These are phyloP conservation scores for Cucurbita pepo DNA, from an alignment of 306 rosid genomes.

Conservation along the genomic window DNA sequence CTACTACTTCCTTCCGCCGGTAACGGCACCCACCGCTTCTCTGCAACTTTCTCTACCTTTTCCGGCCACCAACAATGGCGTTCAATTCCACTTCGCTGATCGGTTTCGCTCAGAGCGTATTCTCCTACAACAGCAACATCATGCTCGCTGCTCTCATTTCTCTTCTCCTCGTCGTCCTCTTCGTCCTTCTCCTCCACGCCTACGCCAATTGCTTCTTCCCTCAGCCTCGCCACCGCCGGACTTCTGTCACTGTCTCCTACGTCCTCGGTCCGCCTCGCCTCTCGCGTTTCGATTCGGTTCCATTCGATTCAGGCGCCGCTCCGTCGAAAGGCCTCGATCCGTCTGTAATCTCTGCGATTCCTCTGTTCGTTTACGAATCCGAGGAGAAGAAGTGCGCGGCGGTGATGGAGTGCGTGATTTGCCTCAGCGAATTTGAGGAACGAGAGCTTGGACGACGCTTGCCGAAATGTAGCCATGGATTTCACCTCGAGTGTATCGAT, in stretches of 20 bases:
- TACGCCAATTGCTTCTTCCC: conserved; percentile 79
- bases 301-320: conserved; percentile 19
- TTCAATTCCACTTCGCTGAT: conserved; percentile 16
- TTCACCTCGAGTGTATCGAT: conserved; percentile 71
- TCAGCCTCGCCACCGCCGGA: conserved; percentile 36
- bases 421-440: conserved; percentile 49
- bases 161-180: conserved; percentile 65
- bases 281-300: conserved; percentile 34
- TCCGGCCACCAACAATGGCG: neutral
- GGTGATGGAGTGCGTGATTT: conserved; percentile 59
- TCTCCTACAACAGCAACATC: conserved; percentile 64
- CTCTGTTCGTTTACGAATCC: conserved; percentile 35
- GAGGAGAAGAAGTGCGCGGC: neutral
- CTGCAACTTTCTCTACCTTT: neutral
- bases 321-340: conserved; percentile 56
- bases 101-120: conserved; percentile 30
- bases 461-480: conserved; percentile 63
- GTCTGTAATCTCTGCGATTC: conserved; percentile 33
- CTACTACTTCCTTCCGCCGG: neutral
- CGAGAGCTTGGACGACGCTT: conserved; percentile 54
- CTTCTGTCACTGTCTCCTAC: conserved; percentile 37
- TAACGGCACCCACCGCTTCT: neutral
- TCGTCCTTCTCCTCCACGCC: conserved; percentile 77
- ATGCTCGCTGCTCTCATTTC: conserved; percentile 78
- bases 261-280: conserved; percentile 42